Conservation (phyloP, 306 rosid species). For the Canavalia gladiata region DNA sequence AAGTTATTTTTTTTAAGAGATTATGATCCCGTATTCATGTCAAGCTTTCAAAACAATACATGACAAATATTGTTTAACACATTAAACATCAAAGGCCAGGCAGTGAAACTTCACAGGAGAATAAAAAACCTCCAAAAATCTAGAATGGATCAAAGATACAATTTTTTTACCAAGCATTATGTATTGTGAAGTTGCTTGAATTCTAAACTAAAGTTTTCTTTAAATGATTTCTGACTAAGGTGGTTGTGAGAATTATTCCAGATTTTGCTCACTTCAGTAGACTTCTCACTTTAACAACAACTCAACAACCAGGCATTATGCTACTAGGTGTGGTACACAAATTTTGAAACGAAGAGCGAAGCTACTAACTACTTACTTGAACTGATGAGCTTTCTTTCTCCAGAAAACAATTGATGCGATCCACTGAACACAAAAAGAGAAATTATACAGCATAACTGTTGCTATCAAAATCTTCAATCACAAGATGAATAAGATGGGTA, state of each 20-base stretch:
- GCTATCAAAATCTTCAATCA: slow-evolving; percentile 21
- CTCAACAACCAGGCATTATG: background rate
- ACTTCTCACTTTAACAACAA: background rate
- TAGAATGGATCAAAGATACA: background rate
- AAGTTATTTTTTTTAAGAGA: background rate
- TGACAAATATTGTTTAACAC: slow-evolving; percentile 14
- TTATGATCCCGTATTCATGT: background rate
- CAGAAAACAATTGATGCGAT: slow-evolving; percentile 74
- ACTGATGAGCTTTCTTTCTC: slow-evolving; percentile 71
- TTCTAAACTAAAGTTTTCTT: slow-evolving; percentile 29
- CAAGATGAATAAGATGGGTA: slow-evolving; percentile 18
- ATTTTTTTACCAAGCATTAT: background rate
- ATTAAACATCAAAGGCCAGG: background rate
- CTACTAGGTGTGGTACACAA: slow-evolving; percentile 14
- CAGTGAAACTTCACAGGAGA: slow-evolving; percentile 13
- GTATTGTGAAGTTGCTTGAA: slow-evolving; percentile 17
- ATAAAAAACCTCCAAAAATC: slow-evolving; percentile 14
- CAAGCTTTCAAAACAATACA: slow-evolving; percentile 18
- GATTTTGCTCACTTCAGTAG: slow-evolving; percentile 20
- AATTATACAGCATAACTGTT: slow-evolving; percentile 37
- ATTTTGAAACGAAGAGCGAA: slow-evolving; percentile 19
- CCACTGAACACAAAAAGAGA: slow-evolving; percentile 69
- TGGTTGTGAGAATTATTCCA: slow-evolving; percentile 15
- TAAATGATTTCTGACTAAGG: slow-evolving; percentile 6
- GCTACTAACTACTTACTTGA: slow-evolving; percentile 78